These are phyloP conservation scores for Chlamydomonas reinhardtii DNA, from an alignment of 163 green algal species.

Conservation along the genomic window DNA sequence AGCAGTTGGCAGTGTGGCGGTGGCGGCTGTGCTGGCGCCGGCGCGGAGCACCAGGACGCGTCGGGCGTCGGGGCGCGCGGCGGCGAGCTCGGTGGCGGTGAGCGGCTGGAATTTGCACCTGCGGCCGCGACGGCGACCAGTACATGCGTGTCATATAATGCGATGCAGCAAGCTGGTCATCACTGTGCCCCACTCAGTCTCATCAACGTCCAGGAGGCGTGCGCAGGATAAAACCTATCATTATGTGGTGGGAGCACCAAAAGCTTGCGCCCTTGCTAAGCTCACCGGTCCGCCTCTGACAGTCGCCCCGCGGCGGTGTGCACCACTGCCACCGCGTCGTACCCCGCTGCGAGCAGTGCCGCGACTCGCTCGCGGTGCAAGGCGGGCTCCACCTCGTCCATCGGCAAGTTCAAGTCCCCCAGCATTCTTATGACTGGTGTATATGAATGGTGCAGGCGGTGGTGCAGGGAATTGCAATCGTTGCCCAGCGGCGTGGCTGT, in stretches of 20 bases:
- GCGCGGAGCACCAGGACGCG: neutral
- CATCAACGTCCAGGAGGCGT: too few relatives aligned
- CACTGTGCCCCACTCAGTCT: too few relatives aligned
- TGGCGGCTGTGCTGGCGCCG: neutral
- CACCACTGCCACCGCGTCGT: constrained; percentile 7
- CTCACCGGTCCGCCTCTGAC: constrained; percentile 31
- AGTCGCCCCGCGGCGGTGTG: constrained; percentile 39
- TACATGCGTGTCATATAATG: too few relatives aligned
- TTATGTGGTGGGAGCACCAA: too few relatives aligned
- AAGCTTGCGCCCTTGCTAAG: too few relatives aligned
- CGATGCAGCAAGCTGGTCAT: too few relatives aligned
- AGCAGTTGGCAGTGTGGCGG: neutral
- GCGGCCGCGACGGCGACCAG: too few relatives aligned
- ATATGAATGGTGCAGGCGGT: neutral
- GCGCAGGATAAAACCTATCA: too few relatives aligned
- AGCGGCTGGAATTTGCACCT: constrained; percentile 12
- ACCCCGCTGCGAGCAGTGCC: constrained; percentile 18
- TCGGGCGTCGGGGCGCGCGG: constrained; percentile 2
- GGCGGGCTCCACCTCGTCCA: constrained; percentile 13
- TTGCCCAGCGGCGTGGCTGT: too few relatives aligned
- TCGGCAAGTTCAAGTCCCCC: constrained; percentile 31
- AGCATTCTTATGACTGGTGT: constrained; percentile 9
- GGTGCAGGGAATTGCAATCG: neutral
- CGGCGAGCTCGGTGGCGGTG: neutral
- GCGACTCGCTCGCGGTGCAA: constrained; percentile 41